Conservation (phyloP, 2,329 filamentous ascomycete genomes). For the Trichoderma oligosporum region DNA sequence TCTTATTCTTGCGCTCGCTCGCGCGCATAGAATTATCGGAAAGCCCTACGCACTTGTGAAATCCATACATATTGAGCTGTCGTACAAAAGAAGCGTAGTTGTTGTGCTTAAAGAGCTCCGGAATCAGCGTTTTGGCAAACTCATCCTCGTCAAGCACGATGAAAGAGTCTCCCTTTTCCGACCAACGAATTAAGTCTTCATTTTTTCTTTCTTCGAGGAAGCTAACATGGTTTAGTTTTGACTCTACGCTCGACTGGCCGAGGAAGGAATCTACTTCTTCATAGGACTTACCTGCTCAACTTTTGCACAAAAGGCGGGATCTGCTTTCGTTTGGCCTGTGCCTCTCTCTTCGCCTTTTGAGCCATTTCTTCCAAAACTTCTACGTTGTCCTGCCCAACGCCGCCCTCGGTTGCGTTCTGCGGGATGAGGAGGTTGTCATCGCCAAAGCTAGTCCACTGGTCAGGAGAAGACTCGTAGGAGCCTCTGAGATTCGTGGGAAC, state of each 20-base stretch:
- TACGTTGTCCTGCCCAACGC: conserved; percentile 62
- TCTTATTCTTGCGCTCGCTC: conserved; percentile 95
- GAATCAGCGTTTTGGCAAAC: conserved; percentile 94
- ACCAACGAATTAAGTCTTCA: conserved; percentile 94
- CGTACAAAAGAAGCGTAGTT: conserved; percentile 96
- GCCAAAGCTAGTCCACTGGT: conserved; percentile 42
- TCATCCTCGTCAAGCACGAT: conserved; percentile 96
- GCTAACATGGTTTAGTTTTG: conserved; percentile 46
- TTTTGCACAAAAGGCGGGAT: conserved; percentile 98
- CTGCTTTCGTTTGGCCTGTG: conserved; percentile 85
- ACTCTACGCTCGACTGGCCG: not conserved
- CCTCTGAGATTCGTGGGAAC: conserved; percentile 41
- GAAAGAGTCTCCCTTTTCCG: conserved; percentile 92
- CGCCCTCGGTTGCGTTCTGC: conserved; percentile 34
- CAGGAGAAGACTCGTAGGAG: conserved; percentile 38
- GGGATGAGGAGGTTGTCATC: conserved; percentile 40
- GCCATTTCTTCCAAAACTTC: conserved; percentile 78
- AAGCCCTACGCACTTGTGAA: conserved; percentile 90
- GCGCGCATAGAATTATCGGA: conserved; percentile 98
- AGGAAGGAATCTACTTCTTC: not conserved
- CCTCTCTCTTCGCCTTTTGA: conserved; percentile 77
- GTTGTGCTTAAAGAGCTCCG: conserved; percentile 98
- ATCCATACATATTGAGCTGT: conserved; percentile 95
- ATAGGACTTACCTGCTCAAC: conserved; percentile 73
- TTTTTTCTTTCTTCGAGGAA: conserved; percentile 93